Evolutionary conservation across 2,329 filamentous ascomycete genomes (phyloP).

Genomic region (Talaromyces marneffei): DNA sequence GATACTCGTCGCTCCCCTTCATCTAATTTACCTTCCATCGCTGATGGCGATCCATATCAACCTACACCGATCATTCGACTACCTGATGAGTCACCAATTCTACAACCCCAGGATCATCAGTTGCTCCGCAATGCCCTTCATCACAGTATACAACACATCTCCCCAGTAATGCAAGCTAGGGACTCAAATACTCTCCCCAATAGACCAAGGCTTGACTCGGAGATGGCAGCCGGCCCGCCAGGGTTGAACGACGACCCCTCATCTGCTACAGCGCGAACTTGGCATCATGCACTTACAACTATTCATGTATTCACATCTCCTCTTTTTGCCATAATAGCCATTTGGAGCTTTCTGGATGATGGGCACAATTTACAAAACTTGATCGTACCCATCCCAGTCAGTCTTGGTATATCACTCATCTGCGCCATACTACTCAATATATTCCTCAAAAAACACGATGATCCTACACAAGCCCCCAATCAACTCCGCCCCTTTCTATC

Average conservation of each 20-base stretch:
- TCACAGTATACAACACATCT: neutral
- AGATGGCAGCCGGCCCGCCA: conserved; percentile 28
- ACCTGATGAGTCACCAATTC: conserved; percentile 33
- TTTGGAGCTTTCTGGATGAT: conserved; percentile 56
- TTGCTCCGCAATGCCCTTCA: neutral
- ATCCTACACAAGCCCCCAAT: conserved; percentile 56
- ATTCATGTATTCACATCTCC: conserved; percentile 84
- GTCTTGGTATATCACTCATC: conserved; percentile 63
- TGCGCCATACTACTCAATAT: conserved; percentile 61
- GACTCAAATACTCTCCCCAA: neutral
- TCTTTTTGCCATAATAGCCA: conserved; percentile 69
- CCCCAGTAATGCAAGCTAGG: neutral
- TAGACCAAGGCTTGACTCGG: conserved; percentile 34
- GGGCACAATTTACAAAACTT: conserved; percentile 50
- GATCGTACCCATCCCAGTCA: conserved; percentile 54
- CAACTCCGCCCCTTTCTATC: conserved; percentile 73
- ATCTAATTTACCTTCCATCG: conserved; percentile 26
- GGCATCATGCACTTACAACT: conserved; percentile 87
- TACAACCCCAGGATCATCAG: conserved; percentile 20
- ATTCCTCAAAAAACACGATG: conserved; percentile 50
- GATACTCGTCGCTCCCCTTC: neutral
- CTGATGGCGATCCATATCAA: conserved; percentile 22
- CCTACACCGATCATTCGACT: conserved; percentile 26
- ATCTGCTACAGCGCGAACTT: conserved; percentile 46
- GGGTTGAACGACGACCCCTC: conserved; percentile 20